Base-by-base conservation (phyloP, 805 yeast species). In the Yarrowia sp. region DNA sequence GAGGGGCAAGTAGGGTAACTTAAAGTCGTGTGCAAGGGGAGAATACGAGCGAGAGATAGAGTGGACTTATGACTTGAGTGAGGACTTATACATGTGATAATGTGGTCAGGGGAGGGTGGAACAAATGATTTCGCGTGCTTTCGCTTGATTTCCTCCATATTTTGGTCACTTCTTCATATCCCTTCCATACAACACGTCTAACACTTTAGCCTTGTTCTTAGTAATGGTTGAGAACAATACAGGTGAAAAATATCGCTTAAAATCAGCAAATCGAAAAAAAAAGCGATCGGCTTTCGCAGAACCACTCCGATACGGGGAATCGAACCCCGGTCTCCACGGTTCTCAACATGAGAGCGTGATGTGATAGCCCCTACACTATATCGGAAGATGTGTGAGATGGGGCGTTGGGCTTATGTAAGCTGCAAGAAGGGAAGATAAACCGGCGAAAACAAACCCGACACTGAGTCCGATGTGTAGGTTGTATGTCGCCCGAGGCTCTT, bases 301-400 rank as follows among this genome's bases (percentile, higher is more conserved):
- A 32, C 8, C 35, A 46, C 67, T 61, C 67, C 67, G 67, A 61
- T 46, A 61, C 67, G 67, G 67, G 67, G 67, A 61, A 61, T 61
- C 67, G 67, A 61, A 61, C 67, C 67, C 67, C 67, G 67, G 67
- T 61, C 67, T 61, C 64, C 64, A 56, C 64, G 64, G 64, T 56
- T 56, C 64, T 42, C 64, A 26, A 56, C 48, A 10, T 56, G 64
- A 56, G 64, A 56, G 64, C 64, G 64, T 56, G 64, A 56, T 56
- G 64, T 56, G 64, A 56, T 56, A 56, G 64, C 64, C 64, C 64
- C 64, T 56, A 56, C 64, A 56, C 64, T 56, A 56, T 56, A 56
- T 56, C 64, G 64, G 64, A 56, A 8, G 35, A 38, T 38, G 40
- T 9, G 40, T 11, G 35, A 11, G 4, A 12, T 14, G 8, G 35